Evolutionary conservation across 257 asterid genomes (phyloP).

Genomic region (Asclepias syriaca): DNA sequence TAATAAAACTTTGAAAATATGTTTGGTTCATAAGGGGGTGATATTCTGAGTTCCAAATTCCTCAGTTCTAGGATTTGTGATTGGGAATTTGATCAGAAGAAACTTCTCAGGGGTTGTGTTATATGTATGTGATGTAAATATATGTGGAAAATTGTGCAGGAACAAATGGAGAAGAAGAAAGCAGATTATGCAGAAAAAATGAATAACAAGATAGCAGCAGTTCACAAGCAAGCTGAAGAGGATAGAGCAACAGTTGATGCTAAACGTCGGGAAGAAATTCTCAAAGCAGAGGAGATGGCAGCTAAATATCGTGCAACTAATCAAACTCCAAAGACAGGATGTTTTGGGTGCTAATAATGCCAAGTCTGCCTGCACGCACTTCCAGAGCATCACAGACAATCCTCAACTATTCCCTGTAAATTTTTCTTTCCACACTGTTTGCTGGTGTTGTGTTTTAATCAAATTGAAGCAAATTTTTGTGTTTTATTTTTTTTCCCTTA

Average conservation of each 20-base stretch:
- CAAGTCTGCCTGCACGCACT: background rate
- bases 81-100: background rate
- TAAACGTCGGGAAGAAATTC: slow-evolving; percentile 50
- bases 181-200: slow-evolving; percentile 63
- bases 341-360: slow-evolving; percentile 38
- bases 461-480: background rate
- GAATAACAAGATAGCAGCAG: slow-evolving; percentile 56
- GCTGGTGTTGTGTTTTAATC: slow-evolving; percentile 14
- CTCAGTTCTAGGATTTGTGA: background rate
- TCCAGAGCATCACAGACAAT: slow-evolving; percentile 12
- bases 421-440: background rate
- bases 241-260: slow-evolving; percentile 60
- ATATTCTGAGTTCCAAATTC: too few relatives aligned
- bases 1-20: too few relatives aligned
- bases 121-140: background rate
- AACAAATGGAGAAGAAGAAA: slow-evolving; percentile 59
- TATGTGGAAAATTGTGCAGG: slow-evolving; percentile 32
- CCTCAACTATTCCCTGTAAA: slow-evolving; percentile 8
- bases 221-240: slow-evolving; percentile 81
- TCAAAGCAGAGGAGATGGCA: slow-evolving; percentile 57
- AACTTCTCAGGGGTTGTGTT: background rate
- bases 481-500: too few relatives aligned
- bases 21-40: too few relatives aligned
- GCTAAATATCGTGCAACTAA: slow-evolving; percentile 67
- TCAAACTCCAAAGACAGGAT: slow-evolving; percentile 56